Evolutionary conservation across 2,329 filamentous ascomycete genomes (phyloP).

Genomic region (Thermomyces lanuginosus): DNA sequence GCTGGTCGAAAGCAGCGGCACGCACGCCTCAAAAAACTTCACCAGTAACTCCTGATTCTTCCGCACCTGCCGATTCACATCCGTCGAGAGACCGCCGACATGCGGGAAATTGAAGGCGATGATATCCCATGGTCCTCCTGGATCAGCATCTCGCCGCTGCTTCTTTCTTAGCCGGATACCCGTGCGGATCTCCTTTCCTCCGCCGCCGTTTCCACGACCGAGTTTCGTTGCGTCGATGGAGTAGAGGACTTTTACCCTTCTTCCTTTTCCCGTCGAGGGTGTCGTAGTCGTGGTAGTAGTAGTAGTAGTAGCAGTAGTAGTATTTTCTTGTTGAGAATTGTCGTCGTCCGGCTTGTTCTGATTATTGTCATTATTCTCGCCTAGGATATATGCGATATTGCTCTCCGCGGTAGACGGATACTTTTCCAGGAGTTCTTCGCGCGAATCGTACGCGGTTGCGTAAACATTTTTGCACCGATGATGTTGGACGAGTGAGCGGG

Average conservation of each 20-base stretch:
- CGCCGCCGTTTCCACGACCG: constrained; percentile 17
- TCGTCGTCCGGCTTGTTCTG: constrained; percentile 6
- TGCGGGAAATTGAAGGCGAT: constrained; percentile 97
- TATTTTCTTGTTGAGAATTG: constrained; percentile 6
- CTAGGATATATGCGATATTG: constrained; percentile 36
- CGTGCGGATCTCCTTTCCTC: constrained; percentile 29
- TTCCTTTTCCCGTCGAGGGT: background rate
- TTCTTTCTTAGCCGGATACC: constrained; percentile 21
- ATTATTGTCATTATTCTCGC: constrained; percentile 1
- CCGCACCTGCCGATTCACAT: constrained; percentile 86
- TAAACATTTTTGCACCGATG: constrained; percentile 25
- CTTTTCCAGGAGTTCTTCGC: constrained; percentile 44
- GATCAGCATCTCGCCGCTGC: constrained; percentile 4
- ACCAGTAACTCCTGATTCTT: constrained; percentile 56
- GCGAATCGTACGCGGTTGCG: constrained; percentile 31
- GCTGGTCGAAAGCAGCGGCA: constrained; percentile 23
- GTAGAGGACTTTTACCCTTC: constrained; percentile 19
- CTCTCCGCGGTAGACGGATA: constrained; percentile 50
- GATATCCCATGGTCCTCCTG: constrained; percentile 45
- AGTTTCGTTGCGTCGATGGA: constrained; percentile 30
- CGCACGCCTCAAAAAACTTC: constrained; percentile 31
- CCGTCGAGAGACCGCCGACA: constrained; percentile 76
- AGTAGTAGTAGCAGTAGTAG: constrained; percentile 1
- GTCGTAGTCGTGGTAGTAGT: background rate
- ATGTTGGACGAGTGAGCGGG: constrained; percentile 26